Evolutionary conservation across 148 eudicot genomes (phyloP), one percentile per base, ranked within the genome.

Genomic region (Vaccinium darrowii): DNA sequence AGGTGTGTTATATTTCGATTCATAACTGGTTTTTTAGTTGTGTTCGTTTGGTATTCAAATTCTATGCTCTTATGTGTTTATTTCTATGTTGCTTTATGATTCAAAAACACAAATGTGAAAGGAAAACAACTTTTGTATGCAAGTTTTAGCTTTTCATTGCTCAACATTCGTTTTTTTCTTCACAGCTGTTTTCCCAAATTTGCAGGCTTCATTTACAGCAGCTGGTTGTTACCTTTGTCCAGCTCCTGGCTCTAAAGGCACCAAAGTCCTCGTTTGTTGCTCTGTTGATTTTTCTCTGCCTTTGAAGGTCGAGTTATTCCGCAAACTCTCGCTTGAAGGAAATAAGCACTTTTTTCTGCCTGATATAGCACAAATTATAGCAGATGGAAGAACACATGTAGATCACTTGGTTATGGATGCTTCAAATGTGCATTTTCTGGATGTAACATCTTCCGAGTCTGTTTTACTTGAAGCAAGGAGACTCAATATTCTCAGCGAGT

Each of bases 171-270:
- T 56, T 75, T 58, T 21, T 18, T 57, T 82, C 82, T 15, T 60
- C 8, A 16, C n/a, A 36, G 39, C 65, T 50, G 18, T 30, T 88
- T 51, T 84, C 43, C 82, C 75, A 14, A 83, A 82, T 63, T 80
- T 90, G 88, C 94, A 97, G 99, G 88, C 94, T 81, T 90, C 93
- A 84, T 86, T 95, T 81, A 93, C 98, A 76, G 96, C 94, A 82
- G 96, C 98, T 73, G 95, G 98, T 84, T 94, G 98, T 92, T 95
- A 93, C 88, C 93, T 97, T 82, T 93, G 96, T 89, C 90, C 99
- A 43, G 94, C 94, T 88, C 98, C 99, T 84, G 96, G 98, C 83
- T 88, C 91, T 72, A 97, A 94, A 90, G 99, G 99, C 86, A 89
- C 92, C 58, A 95, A 88, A 86, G 85, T 97, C 56, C 86, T 97